A percentile compares a stretch with the other conserved stretches of the same genome.
These are phyloP conservation scores for Zygotorulaspora chibaensis DNA, from an alignment of 805 yeast genomes.

Conservation along the genomic window DNA sequence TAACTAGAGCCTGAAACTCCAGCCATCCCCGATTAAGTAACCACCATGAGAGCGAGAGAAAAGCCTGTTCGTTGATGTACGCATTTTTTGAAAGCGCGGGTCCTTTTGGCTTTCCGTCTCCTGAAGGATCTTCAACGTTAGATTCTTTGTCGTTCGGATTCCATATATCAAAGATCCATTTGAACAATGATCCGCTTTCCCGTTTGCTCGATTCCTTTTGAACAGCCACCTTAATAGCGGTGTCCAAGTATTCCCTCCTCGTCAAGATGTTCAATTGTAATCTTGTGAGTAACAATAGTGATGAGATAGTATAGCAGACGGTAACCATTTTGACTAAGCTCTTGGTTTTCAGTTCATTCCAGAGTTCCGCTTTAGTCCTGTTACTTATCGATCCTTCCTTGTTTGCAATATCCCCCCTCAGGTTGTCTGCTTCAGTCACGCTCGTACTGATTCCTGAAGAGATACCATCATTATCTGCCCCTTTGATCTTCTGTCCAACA, in stretches of 20 bases:
- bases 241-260: conserved; percentile 75
- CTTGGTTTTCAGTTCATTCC: conserved; percentile 76
- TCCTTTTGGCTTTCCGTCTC: conserved; percentile 29
- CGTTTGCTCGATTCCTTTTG: conserved; percentile 20
- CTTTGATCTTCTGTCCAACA: conserved; percentile 3
- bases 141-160: background rate
- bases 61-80: conserved; percentile 70
- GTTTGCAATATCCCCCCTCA: conserved; percentile 10
- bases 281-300: conserved; percentile 73
- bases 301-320: conserved; percentile 60
- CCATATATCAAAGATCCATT: conserved; percentile 11
- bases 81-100: conserved; percentile 8
- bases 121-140: conserved; percentile 8
- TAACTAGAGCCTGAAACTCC: conserved; percentile 49
- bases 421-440: conserved; percentile 14
- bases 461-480: conserved; percentile 13
- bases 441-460: conserved; percentile 22
- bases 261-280: conserved; percentile 86
- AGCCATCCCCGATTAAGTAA: conserved; percentile 81
- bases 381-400: conserved; percentile 10
- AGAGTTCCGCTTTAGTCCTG: conserved; percentile 61
- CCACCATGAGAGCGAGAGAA: conserved; percentile 91
- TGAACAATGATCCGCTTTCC: conserved; percentile 8
- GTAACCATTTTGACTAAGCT: conserved; percentile 72
- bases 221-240: conserved; percentile 64